Evolutionary conservation across 805 yeast species (phyloP).

Genomic region (Alloascoidea hylecoeti): DNA sequence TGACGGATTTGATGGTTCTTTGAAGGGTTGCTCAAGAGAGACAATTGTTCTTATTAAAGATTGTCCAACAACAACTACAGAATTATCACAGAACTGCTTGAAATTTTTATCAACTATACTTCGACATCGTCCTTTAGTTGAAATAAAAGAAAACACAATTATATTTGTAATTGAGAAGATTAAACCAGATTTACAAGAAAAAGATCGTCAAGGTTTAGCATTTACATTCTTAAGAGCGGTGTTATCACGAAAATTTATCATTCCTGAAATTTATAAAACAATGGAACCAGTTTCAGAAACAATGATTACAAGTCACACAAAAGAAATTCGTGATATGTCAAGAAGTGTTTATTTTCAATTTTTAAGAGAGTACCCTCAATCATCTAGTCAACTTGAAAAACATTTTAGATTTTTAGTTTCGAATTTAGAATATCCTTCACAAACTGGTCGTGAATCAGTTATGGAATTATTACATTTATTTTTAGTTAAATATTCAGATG

Average conservation of each 20-base stretch:
- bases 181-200: slow-evolving; percentile 82
- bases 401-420: slow-evolving; percentile 71
- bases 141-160: slow-evolving; percentile 55
- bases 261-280: slow-evolving; percentile 83
- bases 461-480: slow-evolving; percentile 73
- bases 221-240: slow-evolving; percentile 72
- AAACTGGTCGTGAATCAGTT: slow-evolving; percentile 78
- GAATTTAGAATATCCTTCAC: slow-evolving; percentile 74
- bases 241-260: slow-evolving; percentile 54
- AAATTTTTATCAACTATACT: slow-evolving; percentile 60
- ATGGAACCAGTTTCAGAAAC: slow-evolving; percentile 71
- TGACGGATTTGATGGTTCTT: slow-evolving; percentile 13
- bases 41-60: slow-evolving; percentile 54
- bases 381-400: slow-evolving; percentile 69
- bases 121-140: slow-evolving; percentile 51
- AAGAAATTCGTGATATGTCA: slow-evolving; percentile 71
- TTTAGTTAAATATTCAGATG: slow-evolving; percentile 45
- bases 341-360: slow-evolving; percentile 75
- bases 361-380: slow-evolving; percentile 89
- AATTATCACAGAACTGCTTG: slow-evolving; percentile 67
- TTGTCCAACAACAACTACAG: slow-evolving; percentile 65
- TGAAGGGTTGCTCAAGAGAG: slow-evolving; percentile 37
- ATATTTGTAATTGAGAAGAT: slow-evolving; percentile 60
- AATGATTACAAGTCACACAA: slow-evolving; percentile 82
- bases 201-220: slow-evolving; percentile 77